Evolutionary conservation across 768 basidiomycete species (phyloP).

Genomic region (Serendipita indica): DNA sequence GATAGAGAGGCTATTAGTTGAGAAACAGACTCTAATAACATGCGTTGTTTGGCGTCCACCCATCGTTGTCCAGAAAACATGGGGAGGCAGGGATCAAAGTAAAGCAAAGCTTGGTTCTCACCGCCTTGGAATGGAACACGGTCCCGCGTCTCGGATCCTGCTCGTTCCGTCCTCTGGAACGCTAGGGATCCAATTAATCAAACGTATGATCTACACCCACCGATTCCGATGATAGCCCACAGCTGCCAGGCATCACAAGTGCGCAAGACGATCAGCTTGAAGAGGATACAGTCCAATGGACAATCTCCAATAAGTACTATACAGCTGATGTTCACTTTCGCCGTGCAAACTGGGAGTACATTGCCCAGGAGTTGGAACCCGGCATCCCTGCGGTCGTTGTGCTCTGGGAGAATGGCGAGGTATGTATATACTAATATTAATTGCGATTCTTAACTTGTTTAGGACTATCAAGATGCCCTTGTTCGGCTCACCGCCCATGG

Average conservation of each 20-base stretch:
- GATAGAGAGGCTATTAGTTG: too few species aligned
- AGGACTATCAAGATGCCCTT: not conserved
- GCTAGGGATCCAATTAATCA: not conserved
- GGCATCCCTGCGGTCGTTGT: constrained; percentile 58
- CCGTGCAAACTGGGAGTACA: constrained; percentile 31
- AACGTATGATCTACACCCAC: not conserved
- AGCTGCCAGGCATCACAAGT: not conserved
- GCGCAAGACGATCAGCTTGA: not conserved
- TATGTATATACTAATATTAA: constrained; percentile 20
- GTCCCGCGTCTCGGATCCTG: not conserved
- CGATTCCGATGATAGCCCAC: not conserved
- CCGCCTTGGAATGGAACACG: not conserved
- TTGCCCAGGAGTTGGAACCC: constrained; percentile 28
- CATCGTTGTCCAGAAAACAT: too few species aligned
- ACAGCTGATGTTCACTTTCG: constrained; percentile 60
- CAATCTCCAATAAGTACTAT: constrained; percentile 69
- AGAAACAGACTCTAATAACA: too few species aligned
- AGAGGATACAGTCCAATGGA: constrained; percentile 43
- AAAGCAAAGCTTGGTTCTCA: not conserved
- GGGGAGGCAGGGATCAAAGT: not conserved
- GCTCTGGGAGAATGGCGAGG: constrained; percentile 56
- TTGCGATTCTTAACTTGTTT: not conserved
- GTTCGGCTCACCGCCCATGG: constrained; percentile 33
- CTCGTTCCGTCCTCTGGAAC: not conserved
- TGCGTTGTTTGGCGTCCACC: too few species aligned